Base-by-base conservation (phyloP, 306 rosid genomes). In the Citrullus colocynthis region DNA sequence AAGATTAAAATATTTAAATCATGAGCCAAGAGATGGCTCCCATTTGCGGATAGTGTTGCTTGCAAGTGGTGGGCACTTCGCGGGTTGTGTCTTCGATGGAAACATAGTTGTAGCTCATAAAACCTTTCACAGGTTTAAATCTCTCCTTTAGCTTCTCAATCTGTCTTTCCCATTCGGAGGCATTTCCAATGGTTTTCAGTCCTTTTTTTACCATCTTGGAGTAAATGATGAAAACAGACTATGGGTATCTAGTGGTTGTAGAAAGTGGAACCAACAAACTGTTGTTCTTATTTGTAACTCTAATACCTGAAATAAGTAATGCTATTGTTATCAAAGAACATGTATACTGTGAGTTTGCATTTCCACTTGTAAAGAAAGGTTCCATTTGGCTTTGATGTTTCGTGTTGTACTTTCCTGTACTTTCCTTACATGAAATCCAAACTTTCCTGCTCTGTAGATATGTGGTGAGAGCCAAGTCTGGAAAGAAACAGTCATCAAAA, bases 1-100 rank as follows among this genome's bases (percentile, higher is more conserved):
- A 80, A 89, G 87, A 85, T 79, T 95, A 86, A 86, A 87, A 78
- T 83, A 74, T 70, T 67, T 92, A 85, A 81, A 83, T 21, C 32
- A 57, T 42, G 97, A 90, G 80, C 88, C 93, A 17, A 90, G 96
- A 80, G 90, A 90, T 76, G 86, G 83, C 9, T 86, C 89, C 59
- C 82, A 7, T 66, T 84, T 92, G 78, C 86, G 97, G 85, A 86
- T 95, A 7, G 89, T 95, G 82, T 81, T 95, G 82, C 97, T 95
- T 82, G 97, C 88, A 10, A 90, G 97, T 2, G 98, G 97, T 67
- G 98, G 98, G 61, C 97, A 95, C 81, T 95, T 95, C 75, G 98
- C 92, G 0, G 97, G 97, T 16, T 90, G 98, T 82, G 97, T 95
- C 67, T 92, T 95, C 76, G 96, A 90, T 41, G 98, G 98, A 59